These are phyloP conservation scores for Tulasnella sp. DNA, from an alignment of 768 basidiomycete species.

Conservation along the genomic window DNA sequence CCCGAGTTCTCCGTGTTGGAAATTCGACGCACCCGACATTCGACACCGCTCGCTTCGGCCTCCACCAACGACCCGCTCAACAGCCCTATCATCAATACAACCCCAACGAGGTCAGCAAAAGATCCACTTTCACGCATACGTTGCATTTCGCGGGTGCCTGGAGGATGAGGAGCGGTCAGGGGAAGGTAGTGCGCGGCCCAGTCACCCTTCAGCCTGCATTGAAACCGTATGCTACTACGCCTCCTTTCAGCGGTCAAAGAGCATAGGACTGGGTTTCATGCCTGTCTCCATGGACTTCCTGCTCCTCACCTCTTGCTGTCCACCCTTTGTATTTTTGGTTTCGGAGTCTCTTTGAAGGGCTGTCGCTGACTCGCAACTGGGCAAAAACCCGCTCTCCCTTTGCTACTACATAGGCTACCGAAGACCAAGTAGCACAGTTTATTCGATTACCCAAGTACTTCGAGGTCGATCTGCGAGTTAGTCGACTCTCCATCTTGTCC, in stretches of 20 bases:
- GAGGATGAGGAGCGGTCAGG: background rate
- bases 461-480: background rate
- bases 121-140: background rate
- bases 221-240: background rate
- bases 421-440: background rate
- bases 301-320: background rate
- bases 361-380: conserved; percentile 8
- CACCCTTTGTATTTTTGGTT: background rate
- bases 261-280: background rate
- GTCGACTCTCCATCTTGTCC: background rate
- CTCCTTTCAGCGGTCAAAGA: background rate
- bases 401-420: background rate
- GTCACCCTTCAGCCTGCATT: background rate
- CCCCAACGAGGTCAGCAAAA: background rate
- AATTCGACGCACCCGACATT: background rate
- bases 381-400: background rate
- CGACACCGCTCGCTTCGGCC: conserved; percentile 3
- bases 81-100: background rate
- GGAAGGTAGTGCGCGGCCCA: background rate
- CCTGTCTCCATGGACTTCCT: background rate
- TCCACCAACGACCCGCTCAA: background rate
- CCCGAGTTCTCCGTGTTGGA: background rate
- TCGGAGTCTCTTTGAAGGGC: background rate
- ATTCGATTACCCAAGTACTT: background rate
- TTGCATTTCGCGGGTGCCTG: background rate